Evolutionary conservation across 345 rosid genomes (phyloP), one percentile per base, ranked within the genome.

Genomic region (Lepidium aucheri): DNA sequence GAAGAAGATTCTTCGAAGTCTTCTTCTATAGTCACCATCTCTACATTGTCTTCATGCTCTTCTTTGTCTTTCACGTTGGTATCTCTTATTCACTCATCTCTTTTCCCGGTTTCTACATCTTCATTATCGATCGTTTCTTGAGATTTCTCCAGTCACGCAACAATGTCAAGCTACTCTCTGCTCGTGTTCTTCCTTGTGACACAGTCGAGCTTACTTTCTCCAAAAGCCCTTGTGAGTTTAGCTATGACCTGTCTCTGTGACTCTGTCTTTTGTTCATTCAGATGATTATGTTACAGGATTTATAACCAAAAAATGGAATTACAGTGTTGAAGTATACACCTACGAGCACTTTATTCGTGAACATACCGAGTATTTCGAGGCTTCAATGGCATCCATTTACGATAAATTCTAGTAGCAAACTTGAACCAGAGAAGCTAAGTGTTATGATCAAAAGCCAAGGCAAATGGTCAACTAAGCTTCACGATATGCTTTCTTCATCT

Each of bases 331-430:
- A 42, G 33, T 89, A 86, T 61, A 83, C 78, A 61, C 81, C 96
- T 9, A 82, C 88, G 0, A 93, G 97, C 75, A 74, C 75, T 26
- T 0, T 88, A 79, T 88, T 86, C 64, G 16, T 93, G 22, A 93
- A 85, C 60, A 84, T 93, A 46, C 97, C 94, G 3, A 65, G 79
- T 58, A 78, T 92, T 62, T 92, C 96, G 5, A 87, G 70, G 79
- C 69, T 85, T 63, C 95, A 92, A 18, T 92, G 98, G 98, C 98
- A 92, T 79, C 98, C 98, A 1, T 92, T 84, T 70, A 86, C 95
- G 8, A 74, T 93, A 42, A 76, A 71, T 52, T 93, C 97, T 4
- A 88, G 76, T 39, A 82, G 94, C 69, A 85, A 78, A 56, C 73
- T 87, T 62, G 97, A 92, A 40, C 69, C 81, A 30, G 93, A 87